Evolutionary conservation across 1,139 yeast species (phyloP).

Genomic region (Starmera stellimalicola): DNA sequence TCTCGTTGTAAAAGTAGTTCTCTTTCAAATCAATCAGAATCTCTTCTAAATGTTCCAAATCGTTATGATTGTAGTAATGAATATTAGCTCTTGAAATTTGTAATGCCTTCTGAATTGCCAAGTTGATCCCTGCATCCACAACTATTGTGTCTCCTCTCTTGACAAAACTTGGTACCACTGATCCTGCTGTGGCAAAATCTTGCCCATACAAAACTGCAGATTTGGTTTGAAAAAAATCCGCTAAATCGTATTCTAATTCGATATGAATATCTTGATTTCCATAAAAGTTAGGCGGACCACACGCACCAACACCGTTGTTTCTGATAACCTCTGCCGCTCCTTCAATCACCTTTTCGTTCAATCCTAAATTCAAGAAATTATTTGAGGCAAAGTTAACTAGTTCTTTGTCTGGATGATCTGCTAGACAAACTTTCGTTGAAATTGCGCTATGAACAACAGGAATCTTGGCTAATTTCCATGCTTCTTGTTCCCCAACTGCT

Average conservation of each 20-base stretch:
- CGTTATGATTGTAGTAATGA: constrained; percentile 80
- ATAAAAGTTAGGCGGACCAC: constrained; percentile 97
- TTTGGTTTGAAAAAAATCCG: constrained; percentile 68
- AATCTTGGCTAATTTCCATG: constrained; percentile 51
- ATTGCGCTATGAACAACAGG: constrained; percentile 57
- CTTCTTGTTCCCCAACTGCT: constrained; percentile 40
- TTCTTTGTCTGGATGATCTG: constrained; percentile 3
- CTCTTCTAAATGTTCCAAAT: constrained; percentile 69
- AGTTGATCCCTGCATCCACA: constrained; percentile 71
- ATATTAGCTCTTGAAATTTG: constrained; percentile 80
- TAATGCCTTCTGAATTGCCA: constrained; percentile 83
- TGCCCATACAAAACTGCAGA: constrained; percentile 85
- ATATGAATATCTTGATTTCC: constrained; percentile 94
- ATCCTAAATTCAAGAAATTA: constrained; percentile 54
- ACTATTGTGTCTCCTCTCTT: constrained; percentile 92
- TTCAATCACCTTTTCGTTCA: constrained; percentile 35
- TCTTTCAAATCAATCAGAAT: constrained; percentile 56
- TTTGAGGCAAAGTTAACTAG: constrained; percentile 46
- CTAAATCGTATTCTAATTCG: constrained; percentile 65
- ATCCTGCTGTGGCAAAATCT: constrained; percentile 83
- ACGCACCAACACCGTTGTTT: constrained; percentile 89
- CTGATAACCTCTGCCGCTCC: constrained; percentile 52
- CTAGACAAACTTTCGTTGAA: constrained; percentile 37
- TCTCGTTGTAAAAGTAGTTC: constrained; percentile 49
- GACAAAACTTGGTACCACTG: constrained; percentile 93